phyloP scores from a whole-genome alignment of 352 stramenopile species.

The Phytophthora constricta region DNA sequence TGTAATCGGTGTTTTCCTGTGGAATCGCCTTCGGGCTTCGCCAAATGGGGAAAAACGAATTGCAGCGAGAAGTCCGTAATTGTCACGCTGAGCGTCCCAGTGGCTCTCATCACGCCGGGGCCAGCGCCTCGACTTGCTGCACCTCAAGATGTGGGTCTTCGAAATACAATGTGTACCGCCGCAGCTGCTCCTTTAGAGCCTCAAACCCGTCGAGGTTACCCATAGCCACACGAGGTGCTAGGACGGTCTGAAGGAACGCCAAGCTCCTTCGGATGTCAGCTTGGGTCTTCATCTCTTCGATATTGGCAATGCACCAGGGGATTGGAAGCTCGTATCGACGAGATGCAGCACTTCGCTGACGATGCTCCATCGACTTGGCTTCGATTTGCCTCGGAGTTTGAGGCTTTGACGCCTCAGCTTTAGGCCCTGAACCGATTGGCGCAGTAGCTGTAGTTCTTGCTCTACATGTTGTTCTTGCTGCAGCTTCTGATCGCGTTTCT shows the following conservation, averaged over 20 bases:
- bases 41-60: not conserved
- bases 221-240: not conserved
- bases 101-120: not conserved
- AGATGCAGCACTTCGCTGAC: slow-evolving; percentile 19
- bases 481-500: not conserved
- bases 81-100: not conserved
- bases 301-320: not conserved
- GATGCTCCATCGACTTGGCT: slow-evolving; percentile 7
- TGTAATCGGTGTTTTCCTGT: not conserved
- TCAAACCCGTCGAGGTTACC: not conserved
- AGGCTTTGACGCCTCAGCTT: slow-evolving; percentile 9
- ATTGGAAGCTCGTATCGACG: slow-evolving; percentile 16
- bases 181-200: not conserved
- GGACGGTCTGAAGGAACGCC: not conserved
- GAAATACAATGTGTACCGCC: not conserved
- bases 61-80: not conserved
- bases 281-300: not conserved
- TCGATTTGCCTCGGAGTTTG: not conserved
- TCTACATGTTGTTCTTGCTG: not conserved
- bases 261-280: not conserved
- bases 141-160: not conserved
- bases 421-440: slow-evolving; percentile 10
- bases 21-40: not conserved
- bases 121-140: not conserved
- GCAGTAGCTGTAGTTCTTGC: slow-evolving; percentile 1